Evolutionary conservation across 192 early-diverging fungal genomes (phyloP), one percentile per base, ranked within the genome.

Genomic region (Radiomyces spectabilis): DNA sequence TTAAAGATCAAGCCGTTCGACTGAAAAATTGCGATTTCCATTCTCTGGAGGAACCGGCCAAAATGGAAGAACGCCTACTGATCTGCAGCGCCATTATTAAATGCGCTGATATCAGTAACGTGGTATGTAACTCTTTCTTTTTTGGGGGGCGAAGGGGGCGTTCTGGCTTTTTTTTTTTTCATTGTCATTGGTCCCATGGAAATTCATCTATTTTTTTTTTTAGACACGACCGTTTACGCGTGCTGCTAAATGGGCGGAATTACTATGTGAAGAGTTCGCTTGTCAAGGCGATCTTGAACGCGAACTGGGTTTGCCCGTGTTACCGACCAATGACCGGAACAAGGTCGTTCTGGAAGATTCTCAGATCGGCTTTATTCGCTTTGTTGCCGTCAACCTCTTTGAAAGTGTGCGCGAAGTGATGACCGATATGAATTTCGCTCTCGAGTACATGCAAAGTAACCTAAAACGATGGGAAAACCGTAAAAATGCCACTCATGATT

Each of bases 91-190:
- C 79, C 12, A 74, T 90, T 12, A 81, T 90, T 57, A 90, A 90
- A 65, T 90, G 87, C 63, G 85, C 85, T 12, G 87, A 90, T 50
- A 87, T 90, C 43, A 85, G 84, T 58, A 90, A 90, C 57, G 78
- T 82, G 43, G 78, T 80, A 74, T 57, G 69, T 65, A 24, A 18
- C 21, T 47, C n/a, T n/a, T n/a, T n/a, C n/a, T n/a, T n/a, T n/a
- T n/a, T n/a, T n/a, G n/a, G n/a, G n/a, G n/a, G n/a, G n/a, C n/a
- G n/a, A n/a, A n/a, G n/a, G n/a, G n/a, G n/a, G n/a, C n/a, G n/a
- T n/a, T 29, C 3, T 29, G 10, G n/a, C n/a, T 5, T 37, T 1
- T 22, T 0, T 43, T 16, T 19, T 41, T 19, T 42, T 47, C 12
- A 45, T 46, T 34, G 8, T 53, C n/a, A n/a, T n/a, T n/a, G n/a